Evolutionary conservation across 108 stramenopile species (phyloP), one percentile per base, ranked within the genome.

Genomic region (Stephanodiscus triporus): DNA sequence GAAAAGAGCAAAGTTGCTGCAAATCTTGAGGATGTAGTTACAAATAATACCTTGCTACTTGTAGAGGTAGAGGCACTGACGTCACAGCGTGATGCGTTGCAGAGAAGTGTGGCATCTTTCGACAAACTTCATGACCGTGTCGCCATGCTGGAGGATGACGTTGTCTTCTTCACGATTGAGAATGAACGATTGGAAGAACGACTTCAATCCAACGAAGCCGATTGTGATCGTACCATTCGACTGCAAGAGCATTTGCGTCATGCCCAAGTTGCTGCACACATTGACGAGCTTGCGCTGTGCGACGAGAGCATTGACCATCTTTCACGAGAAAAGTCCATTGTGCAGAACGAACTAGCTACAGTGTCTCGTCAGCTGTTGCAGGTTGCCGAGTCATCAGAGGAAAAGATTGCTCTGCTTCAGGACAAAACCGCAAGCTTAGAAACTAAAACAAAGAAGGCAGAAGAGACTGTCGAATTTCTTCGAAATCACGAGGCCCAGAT

Each of bases 71-170:
- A 77, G 16, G 14, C 20, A 27, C 58, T 60, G 42, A 70, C 58
- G 34, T 53, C 49, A 0, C 23, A 57, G 16, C 54, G 51, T 23
- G 63, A 32, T 37, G 19, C 6, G 2, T 34, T 64, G 30, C 47
- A 57, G 55, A 27, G 43, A 30, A 45, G 37, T 23, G 19, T 55
- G 11, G 29, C 23, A 54, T 50, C 27, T 42, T 9, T 58, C 42
- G 50, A 51, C 40, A 34, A 9, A 9, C 22, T 70, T 49, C 45
- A 47, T 16, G 69, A 65, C 30, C 47, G 37, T 20, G 45, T 49
- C 37, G 63, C 42, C 23, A 11, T 17, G 37, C 51, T 73, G 47
- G 63, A 73, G 58, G 73, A 73, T 19, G 73, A 73, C n/a, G 13
- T 73, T 14, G 14, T 38, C n/a, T 29, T 42, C 27, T n/a, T 65